Percentiles rank a stretch among this genome's conserved stretches.
These are phyloP conservation scores for Perkinsus chesapeaki DNA, from an alignment of 169 alveolate genomes.

Conservation along the genomic window DNA sequence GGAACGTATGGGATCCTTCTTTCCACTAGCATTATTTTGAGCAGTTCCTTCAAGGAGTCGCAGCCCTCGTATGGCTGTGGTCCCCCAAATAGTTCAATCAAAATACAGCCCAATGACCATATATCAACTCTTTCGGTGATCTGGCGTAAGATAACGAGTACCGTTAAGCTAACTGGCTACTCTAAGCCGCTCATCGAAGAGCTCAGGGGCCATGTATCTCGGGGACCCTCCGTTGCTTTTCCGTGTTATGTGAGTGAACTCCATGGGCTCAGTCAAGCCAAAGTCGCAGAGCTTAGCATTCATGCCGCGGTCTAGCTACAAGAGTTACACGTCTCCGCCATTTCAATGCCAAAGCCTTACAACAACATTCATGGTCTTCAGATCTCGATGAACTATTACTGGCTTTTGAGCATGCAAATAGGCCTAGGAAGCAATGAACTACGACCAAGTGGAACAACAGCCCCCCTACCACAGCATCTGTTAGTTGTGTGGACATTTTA, in stretches of 20 bases:
- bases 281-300: constrained; percentile 13
- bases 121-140: not conserved
- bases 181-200: not conserved
- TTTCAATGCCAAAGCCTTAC: not conserved
- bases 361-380: constrained; percentile 13
- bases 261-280: constrained; percentile 8
- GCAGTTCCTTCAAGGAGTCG: not conserved
- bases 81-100: not conserved
- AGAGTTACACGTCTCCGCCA: not conserved
- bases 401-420: constrained; percentile 6
- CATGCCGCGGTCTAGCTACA: not conserved
- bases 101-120: not conserved
- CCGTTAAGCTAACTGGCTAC: not conserved
- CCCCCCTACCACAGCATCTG: not conserved
- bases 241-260: not conserved
- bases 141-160: not conserved
- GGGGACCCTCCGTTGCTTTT: not conserved
- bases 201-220: constrained; percentile 13
- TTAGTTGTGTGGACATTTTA: not conserved
- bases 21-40: not conserved
- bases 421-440: not conserved
- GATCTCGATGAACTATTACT: constrained; percentile 10
- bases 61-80: not conserved
- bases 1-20: not conserved
- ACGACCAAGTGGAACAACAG: not conserved